phyloP scores from a whole-genome alignment of 768 basidiomycete genomes.

The Leccinellum rugosiceps region DNA sequence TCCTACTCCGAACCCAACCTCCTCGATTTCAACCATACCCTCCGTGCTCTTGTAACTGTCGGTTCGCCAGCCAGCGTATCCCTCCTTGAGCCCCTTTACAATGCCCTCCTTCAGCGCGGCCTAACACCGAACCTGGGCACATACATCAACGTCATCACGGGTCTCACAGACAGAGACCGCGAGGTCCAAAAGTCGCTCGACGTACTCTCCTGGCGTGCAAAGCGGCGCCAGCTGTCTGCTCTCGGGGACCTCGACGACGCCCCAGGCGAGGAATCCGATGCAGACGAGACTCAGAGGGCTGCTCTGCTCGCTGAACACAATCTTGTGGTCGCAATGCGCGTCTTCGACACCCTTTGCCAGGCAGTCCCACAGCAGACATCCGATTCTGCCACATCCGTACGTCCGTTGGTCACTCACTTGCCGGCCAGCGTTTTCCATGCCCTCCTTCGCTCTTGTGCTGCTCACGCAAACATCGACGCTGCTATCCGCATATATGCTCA shows the following conservation, averaged over 20 bases:
- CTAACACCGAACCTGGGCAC: constrained; percentile 62
- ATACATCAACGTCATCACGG: constrained; percentile 57
- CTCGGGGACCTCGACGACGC: constrained; percentile 1
- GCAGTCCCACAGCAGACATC: constrained; percentile 17
- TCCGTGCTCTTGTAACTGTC: constrained; percentile 41
- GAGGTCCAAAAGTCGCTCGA: constrained; percentile 53
- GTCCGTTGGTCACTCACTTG: constrained; percentile 22
- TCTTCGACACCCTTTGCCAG: constrained; percentile 62
- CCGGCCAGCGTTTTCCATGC: constrained; percentile 41
- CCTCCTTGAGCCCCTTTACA: constrained; percentile 63
- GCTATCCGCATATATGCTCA: constrained; percentile 66
- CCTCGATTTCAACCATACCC: constrained; percentile 58
- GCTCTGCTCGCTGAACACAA: constrained; percentile 62
- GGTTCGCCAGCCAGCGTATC: constrained; percentile 50
- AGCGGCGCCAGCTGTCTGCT: constrained; percentile 27
- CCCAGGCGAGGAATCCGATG: constrained; percentile 14
- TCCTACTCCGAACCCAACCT: constrained; percentile 36
- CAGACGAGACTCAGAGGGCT: constrained; percentile 35
- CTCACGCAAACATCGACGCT: constrained; percentile 52
- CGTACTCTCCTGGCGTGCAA: constrained; percentile 40
- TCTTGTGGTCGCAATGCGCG: constrained; percentile 62
- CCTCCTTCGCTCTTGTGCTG: constrained; percentile 62
- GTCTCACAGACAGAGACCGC: constrained; percentile 62
- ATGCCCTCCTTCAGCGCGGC: constrained; percentile 60
- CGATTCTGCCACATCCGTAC: constrained; percentile 7